A percentile compares a stretch with the other conserved stretches of the same genome.
Evolutionary conservation across 1,284 basidiomycete species (phyloP).

Genomic region (Thecaphora frezii): DNA sequence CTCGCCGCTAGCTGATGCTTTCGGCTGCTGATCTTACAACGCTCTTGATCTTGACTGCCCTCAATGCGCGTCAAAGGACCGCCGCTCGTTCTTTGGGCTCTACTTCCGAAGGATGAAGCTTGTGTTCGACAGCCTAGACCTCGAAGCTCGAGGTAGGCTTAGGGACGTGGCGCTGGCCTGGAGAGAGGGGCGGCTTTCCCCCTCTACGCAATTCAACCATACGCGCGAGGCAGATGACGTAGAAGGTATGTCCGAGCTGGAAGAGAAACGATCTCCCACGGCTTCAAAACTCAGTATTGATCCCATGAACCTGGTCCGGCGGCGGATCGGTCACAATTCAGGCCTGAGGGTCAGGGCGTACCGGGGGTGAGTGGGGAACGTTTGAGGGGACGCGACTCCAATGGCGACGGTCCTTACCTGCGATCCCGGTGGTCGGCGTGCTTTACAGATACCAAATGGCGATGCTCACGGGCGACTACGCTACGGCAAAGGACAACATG

Average conservation of each 20-base stretch:
- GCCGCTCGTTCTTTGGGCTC: conserved; percentile 37
- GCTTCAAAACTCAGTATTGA: too few species aligned
- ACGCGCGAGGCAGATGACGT: neutral
- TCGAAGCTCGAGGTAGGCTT: conserved; percentile 23
- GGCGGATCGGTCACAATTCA: too few species aligned
- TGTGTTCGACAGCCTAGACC: conserved; percentile 32
- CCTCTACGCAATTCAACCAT: neutral
- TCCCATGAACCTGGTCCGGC: too few species aligned
- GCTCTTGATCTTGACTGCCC: too few species aligned
- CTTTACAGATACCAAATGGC: conserved; percentile 18
- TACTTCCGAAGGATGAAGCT: conserved; percentile 30
- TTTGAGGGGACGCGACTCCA: too few species aligned
- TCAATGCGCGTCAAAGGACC: conserved; percentile 12
- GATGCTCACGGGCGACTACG: conserved; percentile 26
- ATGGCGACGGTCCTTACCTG: too few species aligned
- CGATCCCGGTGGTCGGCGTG: too few species aligned
- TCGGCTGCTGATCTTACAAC: too few species aligned
- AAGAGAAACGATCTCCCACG: too few species aligned
- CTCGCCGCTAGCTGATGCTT: too few species aligned
- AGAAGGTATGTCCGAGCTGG: neutral
- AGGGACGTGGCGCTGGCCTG: conserved; percentile 16
- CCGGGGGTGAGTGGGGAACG: too few species aligned
- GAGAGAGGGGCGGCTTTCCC: conserved; percentile 7
- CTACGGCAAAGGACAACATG: conserved; percentile 33
- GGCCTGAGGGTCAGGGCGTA: too few species aligned